These are phyloP conservation scores for Salisapilia sapeloensis DNA, from an alignment of 352 stramenopile species.

Conservation along the genomic window DNA sequence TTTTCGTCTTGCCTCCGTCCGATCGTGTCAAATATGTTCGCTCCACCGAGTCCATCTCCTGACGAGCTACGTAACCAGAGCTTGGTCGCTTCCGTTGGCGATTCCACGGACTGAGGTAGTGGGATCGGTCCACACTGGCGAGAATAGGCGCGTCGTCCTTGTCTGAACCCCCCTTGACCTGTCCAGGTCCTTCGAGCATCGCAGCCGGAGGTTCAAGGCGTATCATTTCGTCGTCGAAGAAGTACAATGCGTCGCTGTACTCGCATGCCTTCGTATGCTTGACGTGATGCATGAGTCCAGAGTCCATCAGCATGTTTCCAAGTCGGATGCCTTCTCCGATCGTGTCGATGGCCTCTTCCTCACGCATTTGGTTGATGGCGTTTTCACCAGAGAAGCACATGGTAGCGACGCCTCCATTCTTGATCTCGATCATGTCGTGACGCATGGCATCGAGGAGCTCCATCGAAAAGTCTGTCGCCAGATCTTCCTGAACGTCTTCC, in stretches of 20 bases:
- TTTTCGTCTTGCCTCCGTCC: slow-evolving; percentile 1
- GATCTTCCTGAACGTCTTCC: slow-evolving; percentile 45
- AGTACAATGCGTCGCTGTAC: slow-evolving; percentile 14
- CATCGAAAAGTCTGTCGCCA: slow-evolving; percentile 18
- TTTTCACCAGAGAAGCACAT: slow-evolving; percentile 14
- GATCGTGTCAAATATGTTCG: slow-evolving; percentile 10
- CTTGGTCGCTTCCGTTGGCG: slow-evolving; percentile 6
- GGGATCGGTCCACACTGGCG: slow-evolving; percentile 8
- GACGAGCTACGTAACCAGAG: slow-evolving; percentile 14
- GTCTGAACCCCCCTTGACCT: slow-evolving; percentile 6
- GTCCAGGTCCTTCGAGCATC: slow-evolving; percentile 11
- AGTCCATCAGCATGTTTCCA: slow-evolving; percentile 29
- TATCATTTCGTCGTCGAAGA: slow-evolving; percentile 33
- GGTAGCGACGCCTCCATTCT: slow-evolving; percentile 1
- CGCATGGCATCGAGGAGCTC: slow-evolving; percentile 28
- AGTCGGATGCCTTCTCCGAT: slow-evolving; percentile 14
- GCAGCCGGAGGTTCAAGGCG: slow-evolving; percentile 15
- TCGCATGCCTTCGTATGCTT: slow-evolving; percentile 19
- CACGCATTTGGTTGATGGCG: slow-evolving; percentile 15
- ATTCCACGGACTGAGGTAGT: slow-evolving; percentile 2
- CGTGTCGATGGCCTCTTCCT: slow-evolving; percentile 7
- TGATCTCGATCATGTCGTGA: slow-evolving; percentile 7
- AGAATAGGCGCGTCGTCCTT: too few relatives aligned
- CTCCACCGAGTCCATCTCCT: slow-evolving; percentile 10
- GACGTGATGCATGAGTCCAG: slow-evolving; percentile 22